Evolutionary conservation across 2,329 filamentous ascomycete species (phyloP).

Genomic region (Penicillium olsonii): DNA sequence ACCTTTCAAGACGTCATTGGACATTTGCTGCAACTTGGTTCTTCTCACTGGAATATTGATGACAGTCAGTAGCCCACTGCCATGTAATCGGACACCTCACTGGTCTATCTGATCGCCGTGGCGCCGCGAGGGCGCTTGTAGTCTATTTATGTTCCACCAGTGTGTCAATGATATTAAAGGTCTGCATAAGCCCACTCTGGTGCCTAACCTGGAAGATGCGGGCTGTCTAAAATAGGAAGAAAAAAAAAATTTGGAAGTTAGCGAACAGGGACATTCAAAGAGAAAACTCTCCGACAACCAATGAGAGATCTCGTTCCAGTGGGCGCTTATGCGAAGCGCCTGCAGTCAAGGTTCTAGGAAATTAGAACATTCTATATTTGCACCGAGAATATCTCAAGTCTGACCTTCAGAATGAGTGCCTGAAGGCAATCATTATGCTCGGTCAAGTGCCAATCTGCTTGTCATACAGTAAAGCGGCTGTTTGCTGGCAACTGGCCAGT

Average conservation of each 20-base stretch:
- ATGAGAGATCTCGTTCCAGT: background rate
- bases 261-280: background rate
- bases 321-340: conserved; percentile 1
- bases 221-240: background rate
- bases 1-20: too few species aligned
- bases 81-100: background rate
- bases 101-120: conserved; percentile 1
- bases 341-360: background rate
- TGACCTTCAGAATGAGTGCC: too few species aligned
- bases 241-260: background rate
- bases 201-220: background rate
- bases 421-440: too few species aligned
- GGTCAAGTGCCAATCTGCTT: background rate
- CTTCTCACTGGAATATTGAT: background rate
- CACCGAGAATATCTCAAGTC: too few species aligned
- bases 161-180: conserved; percentile 10
- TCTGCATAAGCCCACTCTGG: background rate
- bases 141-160: conserved; percentile 21
- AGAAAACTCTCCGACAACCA: conserved; percentile 2
- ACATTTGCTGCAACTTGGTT: too few species aligned
- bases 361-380: background rate
- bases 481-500: conserved; percentile 7
- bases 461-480: conserved; percentile 1
- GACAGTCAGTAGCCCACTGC: background rate
- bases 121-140: conserved; percentile 20